Percentiles rank a stretch among this genome's conserved stretches.
Conservation (phyloP, 306 rosid species). For the Quercus alba region DNA sequence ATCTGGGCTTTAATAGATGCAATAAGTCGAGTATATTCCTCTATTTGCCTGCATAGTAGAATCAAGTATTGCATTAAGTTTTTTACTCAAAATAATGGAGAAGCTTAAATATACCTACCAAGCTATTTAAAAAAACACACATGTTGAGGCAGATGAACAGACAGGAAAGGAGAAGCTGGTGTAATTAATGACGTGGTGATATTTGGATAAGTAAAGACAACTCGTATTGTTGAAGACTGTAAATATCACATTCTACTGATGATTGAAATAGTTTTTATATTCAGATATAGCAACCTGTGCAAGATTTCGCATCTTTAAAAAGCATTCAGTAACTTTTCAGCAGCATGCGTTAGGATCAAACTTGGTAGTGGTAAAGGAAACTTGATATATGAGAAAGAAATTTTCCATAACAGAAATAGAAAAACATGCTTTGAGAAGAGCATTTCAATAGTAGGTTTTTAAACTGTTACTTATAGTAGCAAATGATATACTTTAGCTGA, state of each 20-base stretch:
- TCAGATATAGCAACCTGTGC: not conserved
- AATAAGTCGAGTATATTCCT: constrained; percentile 68
- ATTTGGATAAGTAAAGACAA: not conserved
- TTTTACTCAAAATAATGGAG: not conserved
- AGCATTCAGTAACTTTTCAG: not conserved
- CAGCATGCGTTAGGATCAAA: not conserved
- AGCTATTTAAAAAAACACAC: not conserved
- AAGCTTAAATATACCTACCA: not conserved
- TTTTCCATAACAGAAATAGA: not conserved
- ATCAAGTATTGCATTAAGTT: constrained; percentile 11
- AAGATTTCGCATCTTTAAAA: not conserved
- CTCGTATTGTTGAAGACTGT: not conserved
- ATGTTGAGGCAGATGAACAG: not conserved
- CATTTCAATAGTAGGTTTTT: not conserved
- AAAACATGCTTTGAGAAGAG: not conserved
- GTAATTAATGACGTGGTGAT: not conserved
- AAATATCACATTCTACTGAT: not conserved
- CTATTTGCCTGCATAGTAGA: constrained; percentile 62
- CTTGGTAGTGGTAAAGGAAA: not conserved
- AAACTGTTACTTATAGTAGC: not conserved
- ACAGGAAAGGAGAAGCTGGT: not conserved
- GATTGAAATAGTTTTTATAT: not conserved
- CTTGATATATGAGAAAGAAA: not conserved
- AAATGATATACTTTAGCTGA: not conserved
- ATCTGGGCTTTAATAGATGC: constrained; percentile 93